A percentile compares a stretch with the other conserved stretches of the same genome.
Conservation (phyloP, 805 yeast species). For the Myxozyma mucilagina region DNA sequence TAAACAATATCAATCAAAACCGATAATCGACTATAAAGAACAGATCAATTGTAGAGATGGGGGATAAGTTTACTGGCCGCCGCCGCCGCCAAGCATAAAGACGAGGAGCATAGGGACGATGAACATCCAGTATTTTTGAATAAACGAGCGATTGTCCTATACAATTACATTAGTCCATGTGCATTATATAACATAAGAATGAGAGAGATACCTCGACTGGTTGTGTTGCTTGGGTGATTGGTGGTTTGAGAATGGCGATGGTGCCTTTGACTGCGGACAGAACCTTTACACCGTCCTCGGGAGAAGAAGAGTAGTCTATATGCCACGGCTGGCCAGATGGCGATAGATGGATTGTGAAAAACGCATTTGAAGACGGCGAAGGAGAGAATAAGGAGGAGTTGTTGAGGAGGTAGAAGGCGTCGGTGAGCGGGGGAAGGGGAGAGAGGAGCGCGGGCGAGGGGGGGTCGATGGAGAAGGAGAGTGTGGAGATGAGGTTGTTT, state of each 20-base stretch:
- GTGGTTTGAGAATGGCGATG: constrained; percentile 19
- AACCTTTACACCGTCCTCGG: background rate
- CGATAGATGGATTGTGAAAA: constrained; percentile 10
- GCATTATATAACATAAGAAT: background rate
- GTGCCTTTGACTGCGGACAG: constrained; percentile 9
- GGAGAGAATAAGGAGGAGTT: constrained; percentile 1
- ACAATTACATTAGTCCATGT: background rate
- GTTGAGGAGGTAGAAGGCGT: background rate
- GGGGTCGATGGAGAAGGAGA: no score
- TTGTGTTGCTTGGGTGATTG: constrained; percentile 5
- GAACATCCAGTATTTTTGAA: constrained; percentile 32
- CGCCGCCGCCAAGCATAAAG: constrained; percentile 30
- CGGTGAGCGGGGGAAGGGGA: background rate
- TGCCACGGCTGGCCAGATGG: constrained; percentile 20
- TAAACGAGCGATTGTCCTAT: constrained; percentile 23
- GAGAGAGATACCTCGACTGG: background rate
- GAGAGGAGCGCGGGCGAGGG: no score
- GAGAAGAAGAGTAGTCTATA: constrained; percentile 12
- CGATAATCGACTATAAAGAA: no score
- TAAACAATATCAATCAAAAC: no score
- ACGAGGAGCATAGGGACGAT: constrained; percentile 28
- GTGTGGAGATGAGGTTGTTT: no score
- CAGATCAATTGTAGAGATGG: background rate
- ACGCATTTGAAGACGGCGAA: background rate
- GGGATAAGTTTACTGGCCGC: constrained; percentile 4